Base-by-base conservation (phyloP, 768 basidiomycete genomes). In the Chiua virens region DNA sequence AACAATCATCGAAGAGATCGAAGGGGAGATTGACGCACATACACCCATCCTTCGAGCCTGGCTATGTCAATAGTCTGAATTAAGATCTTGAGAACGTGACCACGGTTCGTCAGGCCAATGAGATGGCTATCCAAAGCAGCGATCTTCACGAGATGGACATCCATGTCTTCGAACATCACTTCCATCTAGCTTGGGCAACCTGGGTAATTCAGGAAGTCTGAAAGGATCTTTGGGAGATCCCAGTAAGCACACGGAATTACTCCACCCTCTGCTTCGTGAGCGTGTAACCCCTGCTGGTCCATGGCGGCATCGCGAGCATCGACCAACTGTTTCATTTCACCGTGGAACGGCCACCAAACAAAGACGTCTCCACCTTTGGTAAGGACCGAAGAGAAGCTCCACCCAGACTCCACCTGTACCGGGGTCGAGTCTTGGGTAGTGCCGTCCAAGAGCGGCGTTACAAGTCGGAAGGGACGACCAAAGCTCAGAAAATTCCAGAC, bases 401-500 rank as follows among this genome's bases (percentile, higher is more conserved):
- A 94, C 38, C 92, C 92, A 58, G 88, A 86, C 64, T 86, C 86
- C 34, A 91, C 77, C 64, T 88, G 88, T 3, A 67, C 55, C 37
- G 84, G 79, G 4, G 69, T 71, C 28, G 85, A 69, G 22, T 81
- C 67, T 3, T 73, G 62, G 15, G 80, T 75, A 2, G 72, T 70
- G 10, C 65, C 69, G 53, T 75, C 72, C 45, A 78, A 53, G 30
- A 70, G 65, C 0, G 70, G 59, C 0, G 75, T 71, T 15, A 61
- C 49, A 35, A 92, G 73, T 38, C 74, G 73, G 72, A 88, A 88
- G 2, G 92, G 89, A 20, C 87, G 76, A 4, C 90, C 92, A 81
- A 91, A 93, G 58, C 75, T 83, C 6, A 77, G 66, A 64, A 91
- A 89, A 13, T 80, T 87, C 88, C 87, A 93, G 25, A 94, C 75